phyloP scores from a whole-genome alignment of 2,329 filamentous ascomycete species.

The Verticillium tricorpus region DNA sequence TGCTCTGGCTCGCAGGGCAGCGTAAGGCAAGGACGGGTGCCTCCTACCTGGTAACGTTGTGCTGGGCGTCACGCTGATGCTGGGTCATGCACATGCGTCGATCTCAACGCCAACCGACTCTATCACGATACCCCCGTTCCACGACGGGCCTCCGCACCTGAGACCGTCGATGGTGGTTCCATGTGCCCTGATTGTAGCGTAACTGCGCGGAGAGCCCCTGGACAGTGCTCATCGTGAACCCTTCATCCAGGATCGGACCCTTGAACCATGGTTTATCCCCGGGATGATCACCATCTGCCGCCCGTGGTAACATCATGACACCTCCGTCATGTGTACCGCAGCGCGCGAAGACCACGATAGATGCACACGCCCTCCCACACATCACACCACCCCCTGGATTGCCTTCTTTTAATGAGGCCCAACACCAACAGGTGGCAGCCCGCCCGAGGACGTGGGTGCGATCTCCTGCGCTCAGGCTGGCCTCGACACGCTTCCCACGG shows the following conservation, averaged over 20 bases:
- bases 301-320: not conserved
- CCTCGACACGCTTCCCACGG: not conserved
- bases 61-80: constrained; percentile 10
- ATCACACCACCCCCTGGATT: not conserved
- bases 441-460: not conserved
- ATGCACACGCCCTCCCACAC: not conserved
- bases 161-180: not conserved
- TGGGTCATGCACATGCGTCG: not conserved
- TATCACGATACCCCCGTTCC: not conserved
- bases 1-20: not conserved
- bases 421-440: not conserved
- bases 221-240: not conserved
- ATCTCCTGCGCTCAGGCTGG: not conserved
- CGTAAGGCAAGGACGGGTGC: not conserved
- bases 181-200: not conserved
- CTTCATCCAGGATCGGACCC: not conserved
- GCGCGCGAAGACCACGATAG: not conserved
- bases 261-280: not conserved
- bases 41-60: not conserved
- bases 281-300: not conserved
- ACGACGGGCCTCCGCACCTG: not conserved
- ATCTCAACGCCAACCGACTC: not conserved
- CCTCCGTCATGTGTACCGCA: not conserved
- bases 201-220: not conserved
- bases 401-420: not conserved